phyloP scores from a whole-genome alignment of 495 filamentous ascomycete genomes.

The Lasiosphaeria ovina region DNA sequence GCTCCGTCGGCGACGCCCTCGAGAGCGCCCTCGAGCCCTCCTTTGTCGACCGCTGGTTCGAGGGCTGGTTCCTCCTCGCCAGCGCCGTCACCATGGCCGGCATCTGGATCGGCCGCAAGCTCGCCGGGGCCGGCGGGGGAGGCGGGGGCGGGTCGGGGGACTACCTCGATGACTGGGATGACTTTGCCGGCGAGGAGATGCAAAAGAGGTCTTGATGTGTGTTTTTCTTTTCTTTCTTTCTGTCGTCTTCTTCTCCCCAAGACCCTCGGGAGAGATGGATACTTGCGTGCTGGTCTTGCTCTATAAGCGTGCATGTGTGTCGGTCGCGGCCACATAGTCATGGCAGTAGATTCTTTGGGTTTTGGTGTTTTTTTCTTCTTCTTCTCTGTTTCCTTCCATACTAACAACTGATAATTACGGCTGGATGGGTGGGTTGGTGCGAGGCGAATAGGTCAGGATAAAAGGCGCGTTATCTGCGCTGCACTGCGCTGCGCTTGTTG shows the following conservation, averaged over 20 bases:
- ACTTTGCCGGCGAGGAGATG: conserved; percentile 65
- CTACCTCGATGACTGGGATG: conserved; percentile 54
- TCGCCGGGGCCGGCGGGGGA: conserved; percentile 42
- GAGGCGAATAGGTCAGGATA: no score
- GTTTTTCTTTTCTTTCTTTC: background rate
- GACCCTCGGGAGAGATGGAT: no score
- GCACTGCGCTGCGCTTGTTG: no score
- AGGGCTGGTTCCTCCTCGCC: conserved; percentile 71
- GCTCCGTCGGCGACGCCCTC: conserved; percentile 68
- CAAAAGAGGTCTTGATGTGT: conserved; percentile 53
- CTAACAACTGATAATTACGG: no score
- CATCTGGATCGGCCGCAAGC: conserved; percentile 64
- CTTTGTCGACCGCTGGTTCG: conserved; percentile 86
- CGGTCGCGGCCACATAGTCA: no score
- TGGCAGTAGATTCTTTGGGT: no score
- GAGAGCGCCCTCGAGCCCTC: conserved; percentile 63
- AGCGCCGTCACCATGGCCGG: conserved; percentile 60
- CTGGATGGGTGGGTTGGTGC: no score
- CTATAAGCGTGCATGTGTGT: no score
- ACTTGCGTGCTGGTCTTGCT: no score
- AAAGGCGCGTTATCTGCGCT: no score
- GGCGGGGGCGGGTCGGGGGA: conserved; percentile 35
- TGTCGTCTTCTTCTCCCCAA: background rate
- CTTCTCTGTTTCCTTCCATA: no score
- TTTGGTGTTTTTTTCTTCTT: no score